These are phyloP conservation scores for Colletotrichum viniferum DNA, from an alignment of 2,329 filamentous ascomycete genomes.

Conservation along the genomic window DNA sequence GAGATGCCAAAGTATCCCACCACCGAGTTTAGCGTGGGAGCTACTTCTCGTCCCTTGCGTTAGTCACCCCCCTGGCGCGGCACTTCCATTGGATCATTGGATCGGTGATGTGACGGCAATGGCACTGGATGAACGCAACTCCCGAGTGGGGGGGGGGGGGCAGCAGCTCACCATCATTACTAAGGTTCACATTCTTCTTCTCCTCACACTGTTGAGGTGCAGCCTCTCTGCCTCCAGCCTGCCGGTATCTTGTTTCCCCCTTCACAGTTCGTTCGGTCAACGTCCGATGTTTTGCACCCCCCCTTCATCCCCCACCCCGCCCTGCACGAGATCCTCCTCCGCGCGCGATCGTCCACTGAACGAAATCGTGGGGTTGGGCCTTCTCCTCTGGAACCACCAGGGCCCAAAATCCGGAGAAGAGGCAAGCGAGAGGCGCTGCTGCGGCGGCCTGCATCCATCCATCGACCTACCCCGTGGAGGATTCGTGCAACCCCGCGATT, in stretches of 20 bases:
- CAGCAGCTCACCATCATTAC: not conserved
- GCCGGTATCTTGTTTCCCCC: not conserved
- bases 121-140: conserved; percentile 17
- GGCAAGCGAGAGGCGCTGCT: not conserved
- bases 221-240: not conserved
- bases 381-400: not conserved
- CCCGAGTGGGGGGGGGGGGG: conserved; percentile 1
- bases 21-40: not conserved
- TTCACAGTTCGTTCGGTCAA: conserved; percentile 5
- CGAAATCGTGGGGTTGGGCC: conserved; percentile 16
- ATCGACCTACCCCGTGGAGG: conserved; percentile 8
- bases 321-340: conserved; percentile 6
- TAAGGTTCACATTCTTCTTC: too few species aligned
- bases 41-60: not conserved
- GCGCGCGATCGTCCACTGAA: conserved; percentile 9
- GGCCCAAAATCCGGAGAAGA: conserved; percentile 8
- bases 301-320: not conserved
- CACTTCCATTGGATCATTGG: not conserved
- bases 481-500: not conserved
- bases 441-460: not conserved
- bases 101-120: not conserved
- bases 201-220: not conserved
- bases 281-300: conserved; percentile 9
- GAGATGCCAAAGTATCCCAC: not conserved
- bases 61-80: not conserved